Base-by-base conservation (phyloP, 441 rosid species). In the Macaranga tanarius region DNA sequence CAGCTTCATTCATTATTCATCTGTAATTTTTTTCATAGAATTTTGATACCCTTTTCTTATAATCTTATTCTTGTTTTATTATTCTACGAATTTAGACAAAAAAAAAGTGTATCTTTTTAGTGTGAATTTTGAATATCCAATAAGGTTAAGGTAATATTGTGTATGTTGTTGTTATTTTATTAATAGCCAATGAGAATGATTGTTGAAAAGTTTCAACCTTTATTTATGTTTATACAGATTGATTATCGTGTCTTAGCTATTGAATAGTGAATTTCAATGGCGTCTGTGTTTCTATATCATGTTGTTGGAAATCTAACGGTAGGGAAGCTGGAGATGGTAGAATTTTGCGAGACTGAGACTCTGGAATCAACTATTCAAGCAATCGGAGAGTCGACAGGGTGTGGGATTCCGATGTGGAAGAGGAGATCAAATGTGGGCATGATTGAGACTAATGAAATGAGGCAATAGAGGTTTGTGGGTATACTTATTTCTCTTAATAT, bases 271-370 rank as follows among this genome's bases (percentile, higher is more conserved):
- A 56, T 76, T 74, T 70, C 44, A 15, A 95, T 95, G 98, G 97
- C 93, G 7, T 95, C 98, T 9, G 95, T 95, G 79, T 91, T 95
- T 64, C 64, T 95, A 45, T 88, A 95, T 68, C 99, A 95, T 72
- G 97, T 92, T 57, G 98, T 91, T 51, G 99, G 99, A 19, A 98
- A 95, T 90, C 89, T 95, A 75, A 95, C 98, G 40, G 98, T 95
- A 71, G 99, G 98, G 73, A 95, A 95, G 86, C 99, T 97, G 20
- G 99, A 92, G 81, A 77, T 92, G 81, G 86, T 82, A 17, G 99
- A 95, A 80, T 92, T 95, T 68, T 78, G 67, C 55, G 97, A 95
- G 82, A 86, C 91, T 2, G 96, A 90, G 84, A 90, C 91, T 8
- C 84, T 95, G 22, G 99, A 91, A 77, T 81, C 90, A 9, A 97